A percentile compares a stretch with the other conserved stretches of the same genome.
Evolutionary conservation across 2,329 filamentous ascomycete genomes (phyloP).

Genomic region (Dothistroma pini): DNA sequence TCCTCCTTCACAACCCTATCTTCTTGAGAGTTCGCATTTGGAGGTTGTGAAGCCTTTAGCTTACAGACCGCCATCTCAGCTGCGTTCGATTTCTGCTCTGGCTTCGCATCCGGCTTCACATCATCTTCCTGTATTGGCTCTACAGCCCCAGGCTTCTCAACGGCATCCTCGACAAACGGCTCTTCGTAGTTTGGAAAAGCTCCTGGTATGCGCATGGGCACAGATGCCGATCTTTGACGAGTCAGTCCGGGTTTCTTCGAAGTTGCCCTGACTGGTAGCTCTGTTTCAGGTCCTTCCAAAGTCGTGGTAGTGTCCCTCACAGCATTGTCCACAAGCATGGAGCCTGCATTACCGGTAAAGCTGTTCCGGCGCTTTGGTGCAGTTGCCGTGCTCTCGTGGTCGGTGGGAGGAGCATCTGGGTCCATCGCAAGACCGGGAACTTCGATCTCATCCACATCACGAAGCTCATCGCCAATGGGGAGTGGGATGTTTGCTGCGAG

Average conservation of each 20-base stretch:
- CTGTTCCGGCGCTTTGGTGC: constrained; percentile 24
- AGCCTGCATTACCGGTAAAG: constrained; percentile 14
- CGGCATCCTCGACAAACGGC: background rate
- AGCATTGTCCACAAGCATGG: constrained; percentile 7
- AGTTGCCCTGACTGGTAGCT: background rate
- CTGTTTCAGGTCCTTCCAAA: constrained; percentile 1
- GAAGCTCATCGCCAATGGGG: constrained; percentile 57
- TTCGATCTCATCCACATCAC: constrained; percentile 77
- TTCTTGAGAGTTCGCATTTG: constrained; percentile 4
- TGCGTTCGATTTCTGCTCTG: constrained; percentile 23
- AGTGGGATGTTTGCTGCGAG: constrained; percentile 63
- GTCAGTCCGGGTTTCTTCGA: constrained; percentile 19
- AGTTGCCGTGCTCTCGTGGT: constrained; percentile 20
- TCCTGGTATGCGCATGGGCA: constrained; percentile 15
- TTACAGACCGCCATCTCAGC: constrained; percentile 22
- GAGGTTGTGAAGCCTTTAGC: constrained; percentile 6
- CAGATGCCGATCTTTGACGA: constrained; percentile 26
- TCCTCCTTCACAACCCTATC: constrained; percentile 9
- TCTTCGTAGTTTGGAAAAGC: constrained; percentile 3
- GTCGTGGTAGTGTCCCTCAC: background rate
- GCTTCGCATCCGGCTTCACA: constrained; percentile 6
- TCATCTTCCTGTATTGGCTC: constrained; percentile 9
- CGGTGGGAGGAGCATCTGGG: constrained; percentile 52
- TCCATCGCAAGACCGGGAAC: constrained; percentile 67
- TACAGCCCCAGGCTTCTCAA: constrained; percentile 5